Percentiles rank a stretch among this genome's conserved stretches.
Evolutionary conservation across 768 basidiomycete species (phyloP).

Genomic region (Russula emetica): DNA sequence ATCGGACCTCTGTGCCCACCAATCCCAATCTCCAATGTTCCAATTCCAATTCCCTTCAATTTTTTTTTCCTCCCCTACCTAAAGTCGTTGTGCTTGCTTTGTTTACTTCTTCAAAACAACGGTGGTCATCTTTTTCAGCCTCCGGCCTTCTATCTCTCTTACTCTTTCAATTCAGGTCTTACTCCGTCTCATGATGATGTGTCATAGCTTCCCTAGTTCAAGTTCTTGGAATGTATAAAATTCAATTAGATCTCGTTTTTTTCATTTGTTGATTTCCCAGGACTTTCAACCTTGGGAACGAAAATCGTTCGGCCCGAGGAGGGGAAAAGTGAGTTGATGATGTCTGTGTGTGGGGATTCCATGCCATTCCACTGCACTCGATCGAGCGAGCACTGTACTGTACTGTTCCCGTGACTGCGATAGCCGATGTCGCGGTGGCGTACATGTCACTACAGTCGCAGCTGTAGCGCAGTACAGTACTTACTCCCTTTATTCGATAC

Average conservation of each 20-base stretch:
- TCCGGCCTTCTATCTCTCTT: not conserved
- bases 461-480: not conserved
- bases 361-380: too few species aligned
- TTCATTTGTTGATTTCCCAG: not conserved
- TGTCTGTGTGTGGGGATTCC: not conserved
- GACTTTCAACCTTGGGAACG: not conserved
- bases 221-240: slow-evolving; percentile 14
- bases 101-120: not conserved
- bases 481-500: too few species aligned
- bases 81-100: not conserved
- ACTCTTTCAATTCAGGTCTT: not conserved
- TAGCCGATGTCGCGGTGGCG: too few species aligned
- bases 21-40: not conserved
- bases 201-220: slow-evolving; percentile 5
- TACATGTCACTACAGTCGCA: not conserved
- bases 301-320: not conserved
- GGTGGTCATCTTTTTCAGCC: not conserved
- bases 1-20: slow-evolving; percentile 2
- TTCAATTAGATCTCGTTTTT: slow-evolving; percentile 2
- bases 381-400: too few species aligned
- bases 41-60: not conserved
- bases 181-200: not conserved
- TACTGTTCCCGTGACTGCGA: too few species aligned
- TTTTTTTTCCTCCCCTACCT: not conserved
- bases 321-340: not conserved